Base-by-base conservation (phyloP, 108 stramenopile species). In the Cyclotella baltica region DNA sequence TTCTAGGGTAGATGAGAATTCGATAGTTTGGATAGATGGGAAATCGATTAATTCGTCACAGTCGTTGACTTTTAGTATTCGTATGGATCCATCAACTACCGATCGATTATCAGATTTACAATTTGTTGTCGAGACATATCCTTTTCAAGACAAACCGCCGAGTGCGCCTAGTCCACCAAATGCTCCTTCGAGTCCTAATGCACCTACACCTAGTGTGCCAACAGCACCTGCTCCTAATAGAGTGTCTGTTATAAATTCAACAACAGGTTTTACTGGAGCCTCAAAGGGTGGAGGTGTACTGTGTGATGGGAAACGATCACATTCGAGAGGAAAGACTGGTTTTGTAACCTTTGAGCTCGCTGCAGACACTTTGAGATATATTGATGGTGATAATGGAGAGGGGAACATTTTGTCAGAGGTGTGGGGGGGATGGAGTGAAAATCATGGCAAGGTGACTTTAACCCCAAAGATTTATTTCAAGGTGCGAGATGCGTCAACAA, bases 401-500 rank as follows among this genome's bases (percentile, higher is more conserved):
- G 55, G 11, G 25, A 15, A 31, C 22, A 3, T 47, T 20, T 13
- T 80, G 30, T 55, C 72, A 9, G 71, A 76, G 35, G 9, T 83
- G 1, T 65, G 62, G 57, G 81, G 35, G 5, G 81, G 81, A 5
- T 83, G 65, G 63, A 63, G 75, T 25, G 70, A 71, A 37, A 50
- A 69, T 59, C 81, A 83, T 23, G 72, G 81, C 33, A 68, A 70
- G 5, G 81, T 83, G 2, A 76, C 67, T 27, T 43, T 83, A 3
- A 76, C 81, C 29, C 81, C 81, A 37, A 61, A 62, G 31, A 67
- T 83, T 20, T 56, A 65, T 38, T 83, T 83, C 68, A 83, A 76
- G 47, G 48, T 22, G 6, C 58, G 68, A 43, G 50, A 29, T 16
- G 35, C 38, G 20, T 1, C 15, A 50, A 0, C 35, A 22, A 31